A percentile compares a stretch with the other conserved stretches of the same genome.
Conservation (phyloP, 2,329 filamentous ascomycete species). For the Claviceps monticola region DNA sequence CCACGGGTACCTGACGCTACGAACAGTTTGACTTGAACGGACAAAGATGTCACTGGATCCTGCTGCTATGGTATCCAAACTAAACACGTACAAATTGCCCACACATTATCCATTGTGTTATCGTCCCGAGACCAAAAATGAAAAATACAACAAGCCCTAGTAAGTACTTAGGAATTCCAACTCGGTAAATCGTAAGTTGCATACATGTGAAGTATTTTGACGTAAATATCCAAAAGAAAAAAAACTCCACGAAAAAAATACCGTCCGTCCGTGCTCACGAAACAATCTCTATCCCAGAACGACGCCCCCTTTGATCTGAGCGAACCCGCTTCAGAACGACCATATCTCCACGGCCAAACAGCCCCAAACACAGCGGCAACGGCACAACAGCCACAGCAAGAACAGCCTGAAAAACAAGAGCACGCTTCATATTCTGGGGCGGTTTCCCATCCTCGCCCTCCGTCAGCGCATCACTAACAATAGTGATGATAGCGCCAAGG, state of each 20-base stretch:
- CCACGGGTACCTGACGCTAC: no score
- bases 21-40: no score
- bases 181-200: no score
- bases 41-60: neutral
- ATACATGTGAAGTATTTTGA: neutral
- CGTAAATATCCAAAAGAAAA: neutral
- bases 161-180: neutral
- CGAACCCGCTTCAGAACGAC: slow-evolving; percentile 35
- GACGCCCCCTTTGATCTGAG: slow-evolving; percentile 22
- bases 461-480: slow-evolving; percentile 66
- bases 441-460: slow-evolving; percentile 38
- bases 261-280: neutral
- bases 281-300: neutral
- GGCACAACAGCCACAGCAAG: slow-evolving; percentile 52
- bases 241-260: neutral
- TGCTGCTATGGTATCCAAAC: neutral
- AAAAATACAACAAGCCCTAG: no score
- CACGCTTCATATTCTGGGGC: slow-evolving; percentile 57
- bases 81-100: neutral
- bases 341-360: slow-evolving; percentile 48
- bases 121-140: no score
- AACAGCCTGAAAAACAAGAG: slow-evolving; percentile 68
- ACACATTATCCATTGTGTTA: no score
- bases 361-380: slow-evolving; percentile 52
- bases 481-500: slow-evolving; percentile 70